Evolutionary conservation across 768 basidiomycete species (phyloP), one percentile per base, ranked within the genome.

Genomic region (Tephrocybe sp.): DNA sequence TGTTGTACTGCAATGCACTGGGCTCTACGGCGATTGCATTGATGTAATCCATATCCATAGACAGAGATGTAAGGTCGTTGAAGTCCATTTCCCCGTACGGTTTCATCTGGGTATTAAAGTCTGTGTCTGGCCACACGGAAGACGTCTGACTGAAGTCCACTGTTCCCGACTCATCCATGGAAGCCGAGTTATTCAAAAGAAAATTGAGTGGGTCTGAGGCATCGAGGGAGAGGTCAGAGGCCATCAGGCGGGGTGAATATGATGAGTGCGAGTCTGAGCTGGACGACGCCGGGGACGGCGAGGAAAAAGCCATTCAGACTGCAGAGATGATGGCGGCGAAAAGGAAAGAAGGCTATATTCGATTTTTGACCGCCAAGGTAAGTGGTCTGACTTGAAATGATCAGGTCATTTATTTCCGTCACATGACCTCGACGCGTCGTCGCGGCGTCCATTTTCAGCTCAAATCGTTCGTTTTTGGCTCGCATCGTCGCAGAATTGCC

Each of bases 21-120:
- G 88, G 86, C 52, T 90, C 84, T 48, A 90, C 76, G 1, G 79
- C 77, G 58, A 83, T 76, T 17, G 78, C 68, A 3, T 80, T 76
- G 62, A 75, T 71, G 48, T 85, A 81, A 60, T 86, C 84, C 66
- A 87, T 74, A 65, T 84, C 81, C 76, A 85, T 79, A 5, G 66
- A 58, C 21, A 64, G 65, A 54, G 63, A 75, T 51, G 58, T 56
- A 62, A 79, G 54, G 63, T 76, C 56, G 21, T 58, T 58, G 57
- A 70, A 81, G 44, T 74, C 72, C 66, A 75, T 64, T 37, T 77
- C 79, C 51, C 61, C 48, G 57, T 69, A 72, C 3, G 63, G 53
- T 43, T 77, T 77, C 36, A 58, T 50, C 17, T 53, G 55, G 2
- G 59, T 50, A 45, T 64, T 65, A 25, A 57, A 56, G 39, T 62